Base-by-base conservation (phyloP, 805 yeast genomes). In the Peterozyma xylosa region DNA sequence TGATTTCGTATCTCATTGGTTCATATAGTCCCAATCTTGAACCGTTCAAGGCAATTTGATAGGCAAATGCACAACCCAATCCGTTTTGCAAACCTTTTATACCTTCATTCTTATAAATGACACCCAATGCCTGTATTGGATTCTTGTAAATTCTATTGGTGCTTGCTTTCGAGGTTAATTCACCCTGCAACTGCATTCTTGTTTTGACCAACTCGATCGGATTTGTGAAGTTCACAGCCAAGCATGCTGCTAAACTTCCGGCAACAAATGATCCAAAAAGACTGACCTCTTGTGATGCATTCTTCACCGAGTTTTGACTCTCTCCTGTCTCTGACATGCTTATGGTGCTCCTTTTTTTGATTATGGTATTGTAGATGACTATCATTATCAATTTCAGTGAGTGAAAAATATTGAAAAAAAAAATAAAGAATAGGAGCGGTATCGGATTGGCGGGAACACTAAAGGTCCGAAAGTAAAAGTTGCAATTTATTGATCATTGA, bases 171-270 rank as follows among this genome's bases (percentile, higher is more conserved):
- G 82, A 71, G 11, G 77, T 67, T 42, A 91, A 70, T 64, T 93
- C 98, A 48, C 99, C 99, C 63, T 93, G 97, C 39, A 93, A 70
- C 63, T 93, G 99, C 95, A 91, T 86, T 66, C 98, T 71, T 9
- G 96, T 93, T 67, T 93, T 93, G 53, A 91, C 88, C 49, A 93
- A 70, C 63, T 93, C 99, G 50, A 93, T 83, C 5, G 99, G 99
- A 60, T 93, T 93, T 3, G 98, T 90, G 59, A 91, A 82, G 0
- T 97, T 91, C 38, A 93, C 99, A 0, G 99, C 98, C 43, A 95
- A 93, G 68, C 98, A 90, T 2, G 98, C 97, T 2, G 99, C 99
- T 13, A 85, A 46, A 9, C 93, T 96, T 45, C 96, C 97, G 3
- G 96, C 96, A 5, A 81, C 55, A 54, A 90, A 88, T 2, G 96